These are phyloP conservation scores for Sungouiozyma intestinalis DNA, from an alignment of 805 yeast genomes.

Conservation along the genomic window DNA sequence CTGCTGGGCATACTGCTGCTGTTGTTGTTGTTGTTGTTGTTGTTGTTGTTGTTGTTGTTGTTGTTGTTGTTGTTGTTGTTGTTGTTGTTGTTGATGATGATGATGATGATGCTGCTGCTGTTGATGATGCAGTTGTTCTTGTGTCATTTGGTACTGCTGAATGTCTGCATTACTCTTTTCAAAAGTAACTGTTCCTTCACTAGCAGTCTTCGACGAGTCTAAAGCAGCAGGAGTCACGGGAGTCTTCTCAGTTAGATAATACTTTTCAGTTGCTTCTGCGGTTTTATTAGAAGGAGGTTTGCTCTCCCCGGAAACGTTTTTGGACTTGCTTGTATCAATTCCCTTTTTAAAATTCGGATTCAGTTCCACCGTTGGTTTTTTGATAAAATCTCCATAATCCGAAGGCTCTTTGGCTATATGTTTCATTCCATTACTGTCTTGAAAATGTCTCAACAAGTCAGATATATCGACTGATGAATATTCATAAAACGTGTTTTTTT, in stretches of 20 bases:
- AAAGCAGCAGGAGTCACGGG: not conserved
- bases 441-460: conserved; percentile 36
- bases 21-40: conserved; percentile 18
- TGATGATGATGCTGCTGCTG: conserved; percentile 2
- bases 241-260: not conserved
- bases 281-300: not conserved
- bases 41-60: conserved; percentile 1
- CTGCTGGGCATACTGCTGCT: conserved; percentile 14
- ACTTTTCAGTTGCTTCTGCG: not conserved
- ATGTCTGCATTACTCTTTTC: not conserved
- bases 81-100: conserved; percentile 1
- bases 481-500: conserved; percentile 75
- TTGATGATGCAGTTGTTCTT: conserved; percentile 1
- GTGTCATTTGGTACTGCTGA: not conserved
- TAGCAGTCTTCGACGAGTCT: not conserved
- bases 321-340: not conserved
- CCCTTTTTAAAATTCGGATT: conserved; percentile 3
- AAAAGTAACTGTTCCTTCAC: not conserved
- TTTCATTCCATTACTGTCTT: conserved; percentile 12
- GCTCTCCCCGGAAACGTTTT: not conserved
- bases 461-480: conserved; percentile 62
- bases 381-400: conserved; percentile 53
- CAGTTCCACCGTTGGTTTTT: conserved; percentile 15
- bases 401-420: conserved; percentile 31
- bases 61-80: conserved; percentile 1